Evolutionary conservation across 1,139 yeast genomes (phyloP), one percentile per base, ranked within the genome.

Genomic region (Meyerozyma sp.): DNA sequence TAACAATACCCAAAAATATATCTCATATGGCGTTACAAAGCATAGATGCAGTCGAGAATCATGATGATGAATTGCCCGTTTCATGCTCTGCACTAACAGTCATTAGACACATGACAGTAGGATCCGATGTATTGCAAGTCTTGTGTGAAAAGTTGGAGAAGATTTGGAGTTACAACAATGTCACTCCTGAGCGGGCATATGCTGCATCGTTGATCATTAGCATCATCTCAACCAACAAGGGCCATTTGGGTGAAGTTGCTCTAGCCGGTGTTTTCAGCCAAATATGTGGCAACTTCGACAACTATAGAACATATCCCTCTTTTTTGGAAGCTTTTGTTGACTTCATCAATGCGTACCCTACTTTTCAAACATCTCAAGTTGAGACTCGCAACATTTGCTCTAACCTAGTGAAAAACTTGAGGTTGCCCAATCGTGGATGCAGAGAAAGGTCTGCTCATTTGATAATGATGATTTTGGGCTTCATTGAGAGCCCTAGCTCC

Each of bases 381-480:
- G 16, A 10, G 38, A 39, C 16, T 40, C 39, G 9, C 30, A 30
- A 2, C 21, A 52, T 11, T 27, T 46, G 13, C 8, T 37, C 11
- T 21, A 36, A 7, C 23, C 56, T 30, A 42, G 66, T 8, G 56
- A 63, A 13, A 4, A 79, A 79, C 51, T 56, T 82, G 42, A 51
- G 65, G 8, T 58, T 70, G 5, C 75, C 84, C 2, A 70, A 73
- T 45, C 77, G 71, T 42, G 63, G 62, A 2, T 56, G 76, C n/a
- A 74, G 89, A 48, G 53, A 63, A 14, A 63, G 59, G 36, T 65
- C 87, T 1, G 58, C 81, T 32, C 62, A 68, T 25, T 59, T 80
- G 41, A 50, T 76, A 54, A 61, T 4, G 57, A 62, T 1, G 46
- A 77, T 4, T 55, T 59, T 40, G 53, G 58, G 8, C 37, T 56